Base-by-base conservation (phyloP, 1,284 basidiomycete species). In the Heliocybe sulcata region DNA sequence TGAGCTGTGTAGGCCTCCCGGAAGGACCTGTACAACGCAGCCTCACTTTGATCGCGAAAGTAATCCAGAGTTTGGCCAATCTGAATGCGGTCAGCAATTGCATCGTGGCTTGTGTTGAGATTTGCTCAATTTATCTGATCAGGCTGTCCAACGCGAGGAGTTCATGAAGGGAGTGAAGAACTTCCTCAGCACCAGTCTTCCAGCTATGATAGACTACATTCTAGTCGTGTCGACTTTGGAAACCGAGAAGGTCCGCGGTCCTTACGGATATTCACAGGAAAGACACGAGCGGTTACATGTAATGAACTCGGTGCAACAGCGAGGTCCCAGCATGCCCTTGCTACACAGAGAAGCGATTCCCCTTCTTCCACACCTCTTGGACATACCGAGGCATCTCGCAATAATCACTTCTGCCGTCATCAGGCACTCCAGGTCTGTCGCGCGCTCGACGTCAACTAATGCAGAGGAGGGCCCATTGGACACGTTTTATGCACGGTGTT, bases 31-130 rank as follows among this genome's bases (percentile, higher is more conserved):
- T 91, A 9, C 83, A 87, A 63, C 80, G 88, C 42, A 90, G 83
- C 65, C 72, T 92, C 53, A 92, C 85, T 0, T 65, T 88, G 57
- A 83, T 92, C 54, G 89, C 88, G 1, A 90, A 89, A 66, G 86
- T 87, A 29, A 77, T 92, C 27, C 89, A 90, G 67, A 90, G 84
- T 63, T 71, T 92, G 25, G 89, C 89, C 1, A 92, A 92, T 63
- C 69, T 92, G 42, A 90, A 88, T 59, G 67, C 78, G 10, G 87
- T 89, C 64, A 61, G 83, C 70, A 14, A 2, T 11, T 6, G 35
- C 51, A 20, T 45, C 12, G 14, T 60, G 33, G 48, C n/a, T 45
- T 33, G 35, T 27, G 35, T 22, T 9, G 2, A 52, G 23, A 8
- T 49, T 25, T 53, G 23, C 42, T 12, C 26, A 51, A 35, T 35